Evolutionary conservation across 2,329 filamentous ascomycete genomes (phyloP), one percentile per base, ranked within the genome.

Genomic region (Verticillium nubilum): DNA sequence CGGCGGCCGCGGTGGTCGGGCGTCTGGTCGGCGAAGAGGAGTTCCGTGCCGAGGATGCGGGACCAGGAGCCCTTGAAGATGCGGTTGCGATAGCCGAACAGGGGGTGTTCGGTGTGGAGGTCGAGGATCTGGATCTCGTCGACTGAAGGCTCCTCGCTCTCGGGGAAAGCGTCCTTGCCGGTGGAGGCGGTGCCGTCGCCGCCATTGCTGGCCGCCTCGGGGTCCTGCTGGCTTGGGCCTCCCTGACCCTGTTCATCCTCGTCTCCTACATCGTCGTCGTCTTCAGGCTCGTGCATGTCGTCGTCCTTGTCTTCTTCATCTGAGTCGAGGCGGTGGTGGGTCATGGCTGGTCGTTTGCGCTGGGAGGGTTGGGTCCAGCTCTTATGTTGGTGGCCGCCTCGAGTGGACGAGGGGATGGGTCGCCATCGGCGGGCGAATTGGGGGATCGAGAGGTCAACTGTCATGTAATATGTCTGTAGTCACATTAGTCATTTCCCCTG

Each of bases 61-160:
- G 86, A 84, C 94, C 94, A 98, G 53, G 85, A 77, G 64, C 92
- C 94, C 63, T 86, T 86, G 70, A 93, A 95, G 25, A 96, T 78
- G 62, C 88, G 85, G 29, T 89, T 90, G 60, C 88, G 83, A 74
- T 96, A 96, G 25, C 89, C 89, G 61, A 97, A 81, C 28, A 97
- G 77, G 0, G 94, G 94, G 55, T 90, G 88, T 2, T 76, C 68
- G 1, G 88, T 88, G 72, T 96, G 89, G 3, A 97, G 80, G 28
- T 91, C 92, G n/a, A 95, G 79, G 56, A 97, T 87, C 69, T 97
- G 92, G 5, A 97, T 83, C 42, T 83, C 74, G 29, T 75, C 69
- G 6, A 62, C 61, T 31, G 47, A 55, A 17, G 59, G 56, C 26
- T 58, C 47, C 56, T 67, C 64, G 35, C 58, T 50, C 42, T 64